Percentiles rank a stretch among this genome's conserved stretches.
Conservation (phyloP, 148 eudicot species). For the Rhododendron simsii region DNA sequence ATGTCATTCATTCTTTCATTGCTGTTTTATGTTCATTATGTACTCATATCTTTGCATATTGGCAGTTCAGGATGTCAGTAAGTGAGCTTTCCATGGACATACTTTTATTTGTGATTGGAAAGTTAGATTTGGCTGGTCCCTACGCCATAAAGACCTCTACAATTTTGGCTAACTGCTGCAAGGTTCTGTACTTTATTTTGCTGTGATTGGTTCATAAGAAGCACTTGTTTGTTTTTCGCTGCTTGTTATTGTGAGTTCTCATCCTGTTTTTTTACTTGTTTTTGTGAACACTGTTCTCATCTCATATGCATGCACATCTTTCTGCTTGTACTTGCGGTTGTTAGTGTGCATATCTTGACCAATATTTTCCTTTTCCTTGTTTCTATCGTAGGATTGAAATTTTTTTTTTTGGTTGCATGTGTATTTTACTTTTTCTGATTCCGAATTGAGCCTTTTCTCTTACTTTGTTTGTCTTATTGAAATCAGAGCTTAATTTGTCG, state of each 20-base stretch:
- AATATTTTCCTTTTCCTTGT: neutral
- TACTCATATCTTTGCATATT: constrained; percentile 19
- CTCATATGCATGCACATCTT: neutral
- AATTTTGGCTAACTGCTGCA: constrained; percentile 83
- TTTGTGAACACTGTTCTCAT: neutral
- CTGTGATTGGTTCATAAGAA: constrained; percentile 2
- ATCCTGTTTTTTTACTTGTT: neutral
- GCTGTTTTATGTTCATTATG: neutral
- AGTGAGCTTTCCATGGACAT: constrained; percentile 85
- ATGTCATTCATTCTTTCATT: constrained; percentile 4
- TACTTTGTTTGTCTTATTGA: neutral
- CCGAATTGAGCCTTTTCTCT: neutral
- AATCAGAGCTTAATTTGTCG: neutral
- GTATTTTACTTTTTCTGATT: neutral
- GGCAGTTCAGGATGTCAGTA: constrained; percentile 63
- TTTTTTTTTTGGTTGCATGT: neutral
- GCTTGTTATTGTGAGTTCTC: neutral
- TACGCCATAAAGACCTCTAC: constrained; percentile 58
- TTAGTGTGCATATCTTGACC: neutral
- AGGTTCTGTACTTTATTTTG: constrained; percentile 39
- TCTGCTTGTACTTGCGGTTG: neutral
- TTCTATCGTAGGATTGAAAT: neutral
- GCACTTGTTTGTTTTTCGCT: neutral
- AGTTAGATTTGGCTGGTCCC: constrained; percentile 89
- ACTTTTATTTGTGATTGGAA: constrained; percentile 69